Conservation (phyloP, 2,329 filamentous ascomycete genomes). For the Hypocrella siamensis region DNA sequence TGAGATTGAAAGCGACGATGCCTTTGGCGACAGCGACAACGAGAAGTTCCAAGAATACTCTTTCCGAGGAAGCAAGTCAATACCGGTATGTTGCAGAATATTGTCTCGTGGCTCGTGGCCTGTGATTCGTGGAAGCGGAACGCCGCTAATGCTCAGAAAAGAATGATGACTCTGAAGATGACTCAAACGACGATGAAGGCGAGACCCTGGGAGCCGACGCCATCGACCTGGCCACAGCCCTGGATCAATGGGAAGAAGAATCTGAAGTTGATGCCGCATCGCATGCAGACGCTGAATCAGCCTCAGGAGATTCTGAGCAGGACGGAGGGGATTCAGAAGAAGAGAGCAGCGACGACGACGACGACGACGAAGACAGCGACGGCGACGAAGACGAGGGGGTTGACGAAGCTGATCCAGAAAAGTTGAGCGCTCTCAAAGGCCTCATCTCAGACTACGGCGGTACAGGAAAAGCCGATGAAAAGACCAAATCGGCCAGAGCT, state of each 20-base stretch:
- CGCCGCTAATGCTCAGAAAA: not conserved
- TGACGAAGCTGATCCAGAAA: constrained; percentile 31
- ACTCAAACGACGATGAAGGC: constrained; percentile 43
- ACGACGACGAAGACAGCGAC: not conserved
- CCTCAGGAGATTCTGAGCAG: constrained; percentile 23
- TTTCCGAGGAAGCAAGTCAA: constrained; percentile 31
- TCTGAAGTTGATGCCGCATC: constrained; percentile 28
- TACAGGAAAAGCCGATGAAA: constrained; percentile 38
- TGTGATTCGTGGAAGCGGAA: too few relatives aligned
- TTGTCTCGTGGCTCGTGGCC: too few relatives aligned
- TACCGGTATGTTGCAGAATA: constrained; percentile 9
- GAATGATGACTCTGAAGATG: constrained; percentile 25
- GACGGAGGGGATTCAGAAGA: constrained; percentile 28
- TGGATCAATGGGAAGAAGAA: constrained; percentile 37
- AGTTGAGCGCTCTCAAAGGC: constrained; percentile 48
- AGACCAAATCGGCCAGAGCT: constrained; percentile 23
- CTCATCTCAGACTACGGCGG: constrained; percentile 56
- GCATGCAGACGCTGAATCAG: constrained; percentile 26
- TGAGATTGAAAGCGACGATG: constrained; percentile 56
- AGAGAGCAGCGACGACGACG: constrained; percentile 27
- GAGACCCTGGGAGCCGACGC: constrained; percentile 43
- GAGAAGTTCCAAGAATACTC: constrained; percentile 66
- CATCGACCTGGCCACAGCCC: constrained; percentile 40
- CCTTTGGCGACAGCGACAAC: constrained; percentile 78
- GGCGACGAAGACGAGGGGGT: constrained; percentile 38